These are phyloP conservation scores for Cladosporium sp. DNA, from an alignment of 2,329 filamentous ascomycete genomes.

Conservation along the genomic window DNA sequence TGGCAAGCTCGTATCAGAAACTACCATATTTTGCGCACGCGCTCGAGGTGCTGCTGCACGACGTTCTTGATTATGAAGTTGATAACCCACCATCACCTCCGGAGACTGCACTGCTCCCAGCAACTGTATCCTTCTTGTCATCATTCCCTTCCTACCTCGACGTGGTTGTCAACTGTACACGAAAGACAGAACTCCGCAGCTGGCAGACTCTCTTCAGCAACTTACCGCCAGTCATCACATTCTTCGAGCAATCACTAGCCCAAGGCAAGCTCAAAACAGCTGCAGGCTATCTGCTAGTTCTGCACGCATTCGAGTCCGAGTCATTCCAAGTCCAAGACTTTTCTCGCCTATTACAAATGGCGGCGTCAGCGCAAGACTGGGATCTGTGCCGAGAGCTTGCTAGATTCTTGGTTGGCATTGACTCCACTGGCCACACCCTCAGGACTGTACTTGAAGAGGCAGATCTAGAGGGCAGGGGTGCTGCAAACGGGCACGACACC, in stretches of 20 bases:
- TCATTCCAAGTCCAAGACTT: constrained; percentile 59
- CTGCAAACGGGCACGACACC: neutral
- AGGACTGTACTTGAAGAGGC: constrained; percentile 58
- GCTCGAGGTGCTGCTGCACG: constrained; percentile 85
- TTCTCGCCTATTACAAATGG: constrained; percentile 73
- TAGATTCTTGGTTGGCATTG: constrained; percentile 88
- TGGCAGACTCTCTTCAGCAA: constrained; percentile 94
- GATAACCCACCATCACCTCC: constrained; percentile 53
- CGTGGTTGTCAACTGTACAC: constrained; percentile 92
- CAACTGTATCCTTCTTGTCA: constrained; percentile 50
- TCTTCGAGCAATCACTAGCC: constrained; percentile 88
- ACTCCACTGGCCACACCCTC: constrained; percentile 78
- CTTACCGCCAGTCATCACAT: constrained; percentile 79
- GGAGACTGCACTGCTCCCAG: constrained; percentile 48
- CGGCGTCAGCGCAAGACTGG: constrained; percentile 84
- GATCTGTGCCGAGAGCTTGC: constrained; percentile 93
- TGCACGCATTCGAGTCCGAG: constrained; percentile 68
- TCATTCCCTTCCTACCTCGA: constrained; percentile 76
- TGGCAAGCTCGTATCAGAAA: constrained; percentile 80
- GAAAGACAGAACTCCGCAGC: constrained; percentile 91
- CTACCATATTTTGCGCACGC: constrained; percentile 91
- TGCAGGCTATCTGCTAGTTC: constrained; percentile 88
- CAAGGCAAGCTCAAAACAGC: constrained; percentile 88
- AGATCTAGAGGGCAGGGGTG: constrained; percentile 1
- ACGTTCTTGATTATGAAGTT: constrained; percentile 91